Evolutionary conservation across 805 yeast genomes (phyloP), one percentile per base, ranked within the genome.

Genomic region (Sugiyamaella mastotermitis): DNA sequence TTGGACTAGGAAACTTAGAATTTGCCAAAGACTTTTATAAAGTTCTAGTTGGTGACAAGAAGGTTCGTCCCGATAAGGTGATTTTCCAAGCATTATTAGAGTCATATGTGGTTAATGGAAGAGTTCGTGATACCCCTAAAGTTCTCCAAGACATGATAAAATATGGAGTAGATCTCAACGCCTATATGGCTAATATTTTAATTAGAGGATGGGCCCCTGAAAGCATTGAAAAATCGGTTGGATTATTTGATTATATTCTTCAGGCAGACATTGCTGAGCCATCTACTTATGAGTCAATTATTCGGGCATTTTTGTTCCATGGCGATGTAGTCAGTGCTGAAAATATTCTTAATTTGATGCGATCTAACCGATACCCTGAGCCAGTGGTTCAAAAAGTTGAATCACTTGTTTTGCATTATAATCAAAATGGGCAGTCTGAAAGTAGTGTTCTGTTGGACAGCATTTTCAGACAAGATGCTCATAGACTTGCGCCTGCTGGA

Each of bases 41-140:
- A 3, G 51, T 49, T 8, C 45, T 61, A 22, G 50, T 52, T 16
- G 45, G 46, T 27, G 47, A 51, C 37, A 46, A 52, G 15, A 53
- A 58, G 8, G 55, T 62, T 1, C 45, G 46, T 5, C 69, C 70
- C 3, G 69, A 62, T 41, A 51, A 53, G 38, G 49, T 46, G 25
- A 53, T 66, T 29, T 65, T 64, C 51, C 60, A 59, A 42, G 65
- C 71, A 0, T 40, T 65, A 32, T 41, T 65, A 21, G 68, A 64
- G 43, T 55, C 64, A 2, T 65, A 61, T 38, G 59, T 62, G 11
- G 56, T 51, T 21, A 64, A 62, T 40, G 57, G 53, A 9, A 37
- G 41, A 25, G 50, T 54, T n/a, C 33, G 44, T 3, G 61, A 56
- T 21, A 50, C 63, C 1, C 47, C 46, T 13, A 33, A 35, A n/a